Conservation (phyloP, 2,329 filamentous ascomycete species). For the Arthrobotrys megalospora region DNA sequence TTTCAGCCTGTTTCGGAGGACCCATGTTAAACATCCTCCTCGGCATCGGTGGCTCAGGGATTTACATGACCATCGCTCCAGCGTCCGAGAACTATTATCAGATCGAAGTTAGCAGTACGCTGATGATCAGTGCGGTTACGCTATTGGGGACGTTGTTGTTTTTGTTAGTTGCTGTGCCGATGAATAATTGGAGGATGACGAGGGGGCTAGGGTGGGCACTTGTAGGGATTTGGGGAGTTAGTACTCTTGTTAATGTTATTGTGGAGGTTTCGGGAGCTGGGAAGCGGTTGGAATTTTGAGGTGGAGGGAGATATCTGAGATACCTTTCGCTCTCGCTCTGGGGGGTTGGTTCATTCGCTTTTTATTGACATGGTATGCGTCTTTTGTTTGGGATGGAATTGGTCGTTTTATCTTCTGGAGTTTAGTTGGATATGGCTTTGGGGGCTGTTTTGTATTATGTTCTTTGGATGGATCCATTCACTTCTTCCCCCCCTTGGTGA, state of each 20-base stretch:
- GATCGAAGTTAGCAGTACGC: slow-evolving; percentile 85
- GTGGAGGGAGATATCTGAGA: background rate
- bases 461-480: background rate
- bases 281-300: slow-evolving; percentile 66
- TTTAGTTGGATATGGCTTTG: background rate
- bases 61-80: slow-evolving; percentile 89
- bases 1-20: slow-evolving; percentile 95
- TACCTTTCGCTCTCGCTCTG: background rate
- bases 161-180: slow-evolving; percentile 83
- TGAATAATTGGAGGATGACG: slow-evolving; percentile 89
- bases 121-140: slow-evolving; percentile 88
- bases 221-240: slow-evolving; percentile 83
- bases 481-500: background rate
- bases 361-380: background rate
- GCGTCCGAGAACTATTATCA: slow-evolving; percentile 83
- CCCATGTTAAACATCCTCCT: slow-evolving; percentile 98
- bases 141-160: slow-evolving; percentile 84
- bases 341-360: background rate
- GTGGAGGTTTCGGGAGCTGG: slow-evolving; percentile 79
- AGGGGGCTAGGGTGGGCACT: slow-evolving; percentile 84
- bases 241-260: slow-evolving; percentile 84
- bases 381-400: background rate
- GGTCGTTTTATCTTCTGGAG: slow-evolving; percentile 4
- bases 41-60: slow-evolving; percentile 90
- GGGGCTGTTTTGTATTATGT: background rate